phyloP scores from a whole-genome alignment of 176 grass and related monocot species.

The Poa annua region DNA sequence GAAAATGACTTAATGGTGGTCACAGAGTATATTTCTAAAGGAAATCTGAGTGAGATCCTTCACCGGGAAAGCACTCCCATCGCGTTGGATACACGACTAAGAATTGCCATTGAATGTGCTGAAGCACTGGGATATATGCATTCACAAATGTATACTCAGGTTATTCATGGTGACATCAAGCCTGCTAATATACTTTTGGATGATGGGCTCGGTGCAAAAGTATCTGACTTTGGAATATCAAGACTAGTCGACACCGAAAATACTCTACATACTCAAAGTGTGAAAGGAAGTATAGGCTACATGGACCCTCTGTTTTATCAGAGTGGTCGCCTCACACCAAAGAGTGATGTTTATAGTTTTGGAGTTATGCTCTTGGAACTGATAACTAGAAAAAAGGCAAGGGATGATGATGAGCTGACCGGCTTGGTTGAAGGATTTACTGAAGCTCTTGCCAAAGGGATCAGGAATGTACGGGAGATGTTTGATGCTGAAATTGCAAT shows the following conservation, averaged over 20 bases:
- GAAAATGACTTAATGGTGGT: conserved; percentile 14
- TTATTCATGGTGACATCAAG: conserved; percentile 45
- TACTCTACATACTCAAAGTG: not conserved
- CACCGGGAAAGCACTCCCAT: not conserved
- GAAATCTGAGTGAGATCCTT: conserved; percentile 20
- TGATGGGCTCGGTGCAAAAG: not conserved
- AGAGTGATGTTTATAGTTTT: conserved; percentile 29
- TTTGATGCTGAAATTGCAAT: not conserved
- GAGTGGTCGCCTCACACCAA: not conserved
- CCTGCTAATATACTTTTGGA: conserved; percentile 44
- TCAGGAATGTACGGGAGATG: not conserved
- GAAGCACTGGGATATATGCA: conserved; percentile 36
- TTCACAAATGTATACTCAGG: conserved; percentile 36
- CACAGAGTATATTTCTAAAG: conserved; percentile 9
- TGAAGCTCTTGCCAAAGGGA: not conserved
- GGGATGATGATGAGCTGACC: not conserved
- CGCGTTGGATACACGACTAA: not conserved
- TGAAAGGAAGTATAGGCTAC: conserved; percentile 20
- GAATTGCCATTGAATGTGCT: conserved; percentile 18
- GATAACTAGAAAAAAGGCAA: not conserved
- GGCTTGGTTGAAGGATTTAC: not conserved
- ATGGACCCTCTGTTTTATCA: conserved; percentile 9
- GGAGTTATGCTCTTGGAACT: not conserved
- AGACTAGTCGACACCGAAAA: conserved; percentile 13
- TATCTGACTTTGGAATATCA: conserved; percentile 41